Evolutionary conservation across 2,329 filamentous ascomycete genomes (phyloP), one percentile per base, ranked within the genome.

Genomic region (Malbranchea zuffiana): DNA sequence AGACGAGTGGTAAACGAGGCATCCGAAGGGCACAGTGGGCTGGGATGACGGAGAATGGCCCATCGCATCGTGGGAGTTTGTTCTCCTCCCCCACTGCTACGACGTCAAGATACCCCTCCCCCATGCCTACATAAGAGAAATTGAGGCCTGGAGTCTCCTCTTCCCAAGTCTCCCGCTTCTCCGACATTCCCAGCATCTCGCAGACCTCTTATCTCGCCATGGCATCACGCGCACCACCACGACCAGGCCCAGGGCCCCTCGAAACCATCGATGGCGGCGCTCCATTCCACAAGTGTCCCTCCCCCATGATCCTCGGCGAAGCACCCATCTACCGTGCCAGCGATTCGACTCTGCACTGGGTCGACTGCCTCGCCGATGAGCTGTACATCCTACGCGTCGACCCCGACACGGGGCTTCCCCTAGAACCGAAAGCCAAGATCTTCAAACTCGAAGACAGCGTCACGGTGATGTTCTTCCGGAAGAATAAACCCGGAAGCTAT

Each of bases 361-460:
- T 56, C 10, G 53, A 56, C 39, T 56, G 53, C 26, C 47, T 56
- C 24, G 41, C 44, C 17, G 46, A 50, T 5, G 49, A 56, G 32
- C 45, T 59, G 13, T 51, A 61, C 40, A 57, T 61, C 36, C 49
- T 61, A 8, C 45, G 49, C 24, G 49, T 60, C 24, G 48, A 56
- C 37, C 47, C 54, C 8, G 47, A 51, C 1, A 53, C 54, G 2
- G 54, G 51, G 11, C 40, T 44, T 20, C 44, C 56, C 2, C 37
- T 30, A 15, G 18, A 47, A 5, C 51, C 51, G 1, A 39, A 48
- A 13, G 50, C 53, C 2, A 48, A 50, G 4, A 42, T 59, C 2
- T 11, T 59, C 1, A 18, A 47, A 11, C 50, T 62, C 0, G 46
- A 50, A 18, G 58, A 61, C 32, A 59, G 55, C 37, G 52, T 61